phyloP scores from a whole-genome alignment of 140 eudicot species.

The Anethum foeniculum region DNA sequence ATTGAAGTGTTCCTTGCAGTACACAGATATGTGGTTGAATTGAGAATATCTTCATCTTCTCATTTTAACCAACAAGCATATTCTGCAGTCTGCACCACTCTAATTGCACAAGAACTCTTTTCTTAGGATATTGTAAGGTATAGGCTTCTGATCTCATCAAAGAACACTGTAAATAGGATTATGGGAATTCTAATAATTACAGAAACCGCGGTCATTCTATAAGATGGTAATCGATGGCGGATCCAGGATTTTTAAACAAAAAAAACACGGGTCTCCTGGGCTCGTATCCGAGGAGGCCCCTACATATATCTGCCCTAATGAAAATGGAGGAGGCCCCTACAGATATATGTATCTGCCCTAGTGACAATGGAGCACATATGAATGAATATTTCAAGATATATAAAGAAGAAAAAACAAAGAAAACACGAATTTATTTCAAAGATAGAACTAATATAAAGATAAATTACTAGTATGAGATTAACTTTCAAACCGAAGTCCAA shows the following conservation, averaged over 20 bases:
- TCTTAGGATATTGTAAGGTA: neutral
- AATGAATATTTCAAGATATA: neutral
- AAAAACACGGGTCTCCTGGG: too few species aligned
- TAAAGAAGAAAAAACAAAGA: neutral
- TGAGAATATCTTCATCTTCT: too few species aligned
- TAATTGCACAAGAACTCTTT: neutral
- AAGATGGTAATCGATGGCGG: neutral
- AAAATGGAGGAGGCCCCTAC: too few species aligned
- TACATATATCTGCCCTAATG: too few species aligned
- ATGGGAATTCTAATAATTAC: neutral
- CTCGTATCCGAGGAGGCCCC: too few species aligned
- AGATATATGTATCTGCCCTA: too few species aligned
- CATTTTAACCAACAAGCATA: too few species aligned
- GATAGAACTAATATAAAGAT: neutral
- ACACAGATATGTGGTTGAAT: too few species aligned
- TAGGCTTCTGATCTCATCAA: neutral
- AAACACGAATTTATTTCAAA: neutral
- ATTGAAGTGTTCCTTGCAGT: too few species aligned
- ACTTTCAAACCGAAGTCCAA: neutral
- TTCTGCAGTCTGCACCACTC: neutral
- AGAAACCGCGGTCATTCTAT: neutral
- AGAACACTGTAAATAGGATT: neutral
- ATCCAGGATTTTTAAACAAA: too few species aligned
- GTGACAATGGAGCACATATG: neutral
- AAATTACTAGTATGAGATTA: neutral